phyloP scores from a whole-genome alignment of 805 yeast species.

The Yamadazyma insecticola region DNA sequence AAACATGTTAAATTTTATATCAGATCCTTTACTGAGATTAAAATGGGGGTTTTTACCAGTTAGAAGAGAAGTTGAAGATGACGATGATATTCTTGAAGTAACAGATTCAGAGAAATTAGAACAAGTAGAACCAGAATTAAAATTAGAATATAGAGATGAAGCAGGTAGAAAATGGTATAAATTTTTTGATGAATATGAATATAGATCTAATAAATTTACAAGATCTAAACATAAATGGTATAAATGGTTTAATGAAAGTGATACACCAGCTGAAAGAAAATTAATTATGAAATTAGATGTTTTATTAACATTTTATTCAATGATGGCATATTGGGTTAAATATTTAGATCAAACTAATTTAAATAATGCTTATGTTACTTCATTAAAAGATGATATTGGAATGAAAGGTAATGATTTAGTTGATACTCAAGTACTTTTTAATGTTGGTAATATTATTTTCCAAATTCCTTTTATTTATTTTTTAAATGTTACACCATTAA shows the following conservation, averaged over 20 bases:
- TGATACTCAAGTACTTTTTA: constrained; percentile 53
- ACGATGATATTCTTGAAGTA: constrained; percentile 1
- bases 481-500: constrained; percentile 52
- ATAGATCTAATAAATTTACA: constrained; percentile 36
- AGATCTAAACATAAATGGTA: constrained; percentile 25
- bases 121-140: constrained; percentile 4
- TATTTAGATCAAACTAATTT: constrained; percentile 58
- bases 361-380: constrained; percentile 62
- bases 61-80: constrained; percentile 7
- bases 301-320: constrained; percentile 27
- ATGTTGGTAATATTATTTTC: constrained; percentile 55
- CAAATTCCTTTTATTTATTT: constrained; percentile 60
- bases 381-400: constrained; percentile 52
- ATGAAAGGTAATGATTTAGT: constrained; percentile 62
- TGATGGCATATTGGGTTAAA: constrained; percentile 59
- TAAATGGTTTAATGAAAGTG: constrained; percentile 47
- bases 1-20: too few relatives aligned
- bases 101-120: too few relatives aligned
- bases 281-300: constrained; percentile 29
- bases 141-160: constrained; percentile 29
- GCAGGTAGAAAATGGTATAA: constrained; percentile 29
- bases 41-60: constrained; percentile 11
- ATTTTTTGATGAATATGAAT: constrained; percentile 57
- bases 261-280: constrained; percentile 34
- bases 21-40: constrained; percentile 8